Evolutionary conservation across 768 basidiomycete species (phyloP).

Genomic region (Amanita thiersii): DNA sequence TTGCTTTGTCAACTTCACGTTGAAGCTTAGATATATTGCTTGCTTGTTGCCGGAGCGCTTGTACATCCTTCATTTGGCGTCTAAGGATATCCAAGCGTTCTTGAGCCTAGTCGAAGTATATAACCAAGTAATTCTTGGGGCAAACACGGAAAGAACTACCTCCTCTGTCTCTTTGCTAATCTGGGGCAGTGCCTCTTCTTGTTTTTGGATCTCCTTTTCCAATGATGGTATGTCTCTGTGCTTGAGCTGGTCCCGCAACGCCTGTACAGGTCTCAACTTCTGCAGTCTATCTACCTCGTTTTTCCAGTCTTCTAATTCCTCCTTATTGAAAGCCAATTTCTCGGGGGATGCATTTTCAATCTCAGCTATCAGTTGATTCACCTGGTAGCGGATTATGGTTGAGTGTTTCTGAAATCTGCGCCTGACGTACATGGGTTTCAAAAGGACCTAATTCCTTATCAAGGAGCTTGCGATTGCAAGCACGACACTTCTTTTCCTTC

Average conservation of each 20-base stretch:
- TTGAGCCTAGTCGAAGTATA: constrained; percentile 30
- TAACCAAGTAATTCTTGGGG: constrained; percentile 3
- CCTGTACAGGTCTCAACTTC: constrained; percentile 47
- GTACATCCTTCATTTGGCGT: constrained; percentile 53
- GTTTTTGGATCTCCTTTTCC: constrained; percentile 49
- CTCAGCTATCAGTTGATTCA: constrained; percentile 48
- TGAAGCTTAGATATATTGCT: constrained; percentile 49
- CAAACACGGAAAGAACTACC: constrained; percentile 28
- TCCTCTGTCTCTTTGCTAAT: constrained; percentile 50
- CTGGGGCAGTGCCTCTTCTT: constrained; percentile 46
- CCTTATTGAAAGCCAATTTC: constrained; percentile 30
- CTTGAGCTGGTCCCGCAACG: constrained; percentile 45
- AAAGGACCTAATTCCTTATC: constrained; percentile 45
- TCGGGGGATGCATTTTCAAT: constrained; percentile 50
- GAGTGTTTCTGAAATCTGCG: constrained; percentile 18
- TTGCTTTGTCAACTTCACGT: constrained; percentile 49
- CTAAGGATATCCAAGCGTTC: constrained; percentile 46
- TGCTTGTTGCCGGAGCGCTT: constrained; percentile 53
- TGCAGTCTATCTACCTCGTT: constrained; percentile 48
- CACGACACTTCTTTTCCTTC: constrained; percentile 60
- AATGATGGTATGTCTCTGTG: constrained; percentile 57
- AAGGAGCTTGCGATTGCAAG: constrained; percentile 66
- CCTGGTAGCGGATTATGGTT: too few relatives aligned
- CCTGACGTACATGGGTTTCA: constrained; percentile 63
- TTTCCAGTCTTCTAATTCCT: constrained; percentile 55